phyloP scores from a whole-genome alignment of 768 basidiomycete species.

The Pulveroboletus frians region DNA sequence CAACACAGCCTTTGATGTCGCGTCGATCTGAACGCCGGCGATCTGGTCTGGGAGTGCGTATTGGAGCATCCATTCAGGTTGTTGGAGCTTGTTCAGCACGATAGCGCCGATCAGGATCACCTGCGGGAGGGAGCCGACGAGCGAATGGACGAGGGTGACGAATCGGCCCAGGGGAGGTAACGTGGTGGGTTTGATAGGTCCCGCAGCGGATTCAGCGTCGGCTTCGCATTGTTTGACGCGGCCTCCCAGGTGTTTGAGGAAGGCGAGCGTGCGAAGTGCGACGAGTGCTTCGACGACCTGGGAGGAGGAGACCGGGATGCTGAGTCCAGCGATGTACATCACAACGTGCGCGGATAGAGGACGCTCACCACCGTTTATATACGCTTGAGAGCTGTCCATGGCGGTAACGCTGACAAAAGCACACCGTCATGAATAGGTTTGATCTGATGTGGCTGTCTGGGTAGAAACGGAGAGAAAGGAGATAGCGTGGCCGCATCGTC shows the following conservation, averaged over 20 bases:
- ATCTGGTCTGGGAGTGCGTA: constrained; percentile 11
- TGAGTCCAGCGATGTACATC: background rate
- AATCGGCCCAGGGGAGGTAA: constrained; percentile 14
- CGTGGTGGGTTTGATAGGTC: constrained; percentile 5
- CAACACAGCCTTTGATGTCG: constrained; percentile 8
- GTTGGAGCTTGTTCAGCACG: constrained; percentile 17
- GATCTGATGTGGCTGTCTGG: background rate
- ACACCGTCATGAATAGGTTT: too few species aligned
- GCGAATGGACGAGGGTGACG: constrained; percentile 16
- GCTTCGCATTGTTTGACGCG: background rate
- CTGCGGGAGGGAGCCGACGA: constrained; percentile 13
- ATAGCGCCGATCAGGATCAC: constrained; percentile 19
- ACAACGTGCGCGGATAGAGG: too few species aligned
- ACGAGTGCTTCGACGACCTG: constrained; percentile 9
- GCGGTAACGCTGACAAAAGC: too few species aligned
- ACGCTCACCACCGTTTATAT: too few species aligned
- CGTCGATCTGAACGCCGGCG: background rate
- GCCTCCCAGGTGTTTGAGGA: background rate
- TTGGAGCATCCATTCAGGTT: constrained; percentile 25
- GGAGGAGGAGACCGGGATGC: background rate
- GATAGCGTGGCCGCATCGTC: background rate
- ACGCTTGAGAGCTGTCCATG: background rate
- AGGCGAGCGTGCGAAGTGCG: constrained; percentile 1
- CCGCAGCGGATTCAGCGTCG: constrained; percentile 10
- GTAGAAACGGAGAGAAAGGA: background rate